Evolutionary conservation across 139 green algal genomes (phyloP).

Genomic region (Yamagishiella unicocca): DNA sequence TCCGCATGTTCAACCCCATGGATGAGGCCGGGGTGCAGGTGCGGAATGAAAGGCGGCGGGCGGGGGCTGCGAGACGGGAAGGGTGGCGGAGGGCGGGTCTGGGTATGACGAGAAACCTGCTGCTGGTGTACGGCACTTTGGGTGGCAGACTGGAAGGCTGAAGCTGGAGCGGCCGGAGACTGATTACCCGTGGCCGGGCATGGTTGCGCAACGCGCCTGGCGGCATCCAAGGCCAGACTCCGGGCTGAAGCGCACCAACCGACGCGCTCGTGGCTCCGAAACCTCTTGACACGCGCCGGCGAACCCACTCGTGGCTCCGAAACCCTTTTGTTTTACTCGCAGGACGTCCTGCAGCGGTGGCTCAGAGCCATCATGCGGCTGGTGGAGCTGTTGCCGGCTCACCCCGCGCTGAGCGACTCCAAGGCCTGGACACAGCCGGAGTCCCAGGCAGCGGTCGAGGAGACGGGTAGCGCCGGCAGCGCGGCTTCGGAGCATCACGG

Average conservation of each 20-base stretch:
- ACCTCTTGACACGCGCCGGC: not conserved
- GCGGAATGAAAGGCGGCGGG: too few relatives aligned
- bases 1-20: constrained; percentile 97
- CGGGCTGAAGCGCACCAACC: too few relatives aligned
- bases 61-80: too few relatives aligned
- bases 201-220: too few relatives aligned
- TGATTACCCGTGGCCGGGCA: too few relatives aligned
- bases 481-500: not conserved
- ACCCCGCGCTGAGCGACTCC: constrained; percentile 62
- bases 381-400: constrained; percentile 75
- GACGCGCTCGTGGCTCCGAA: too few relatives aligned
- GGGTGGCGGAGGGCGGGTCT: too few relatives aligned
- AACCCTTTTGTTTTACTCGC: not conserved
- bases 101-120: too few relatives aligned
- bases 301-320: not conserved
- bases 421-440: constrained; percentile 1
- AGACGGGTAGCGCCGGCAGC: not conserved
- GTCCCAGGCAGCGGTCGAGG: not conserved
- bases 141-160: too few relatives aligned
- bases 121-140: too few relatives aligned
- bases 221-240: too few relatives aligned
- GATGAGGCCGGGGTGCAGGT: constrained; percentile 61
- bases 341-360: constrained; percentile 68
- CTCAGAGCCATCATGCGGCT: constrained; percentile 73
- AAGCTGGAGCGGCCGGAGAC: too few relatives aligned